Percentiles rank a stretch among this genome's conserved stretches.
phyloP scores from a whole-genome alignment of 306 rosid species.

The Quercus suber region DNA sequence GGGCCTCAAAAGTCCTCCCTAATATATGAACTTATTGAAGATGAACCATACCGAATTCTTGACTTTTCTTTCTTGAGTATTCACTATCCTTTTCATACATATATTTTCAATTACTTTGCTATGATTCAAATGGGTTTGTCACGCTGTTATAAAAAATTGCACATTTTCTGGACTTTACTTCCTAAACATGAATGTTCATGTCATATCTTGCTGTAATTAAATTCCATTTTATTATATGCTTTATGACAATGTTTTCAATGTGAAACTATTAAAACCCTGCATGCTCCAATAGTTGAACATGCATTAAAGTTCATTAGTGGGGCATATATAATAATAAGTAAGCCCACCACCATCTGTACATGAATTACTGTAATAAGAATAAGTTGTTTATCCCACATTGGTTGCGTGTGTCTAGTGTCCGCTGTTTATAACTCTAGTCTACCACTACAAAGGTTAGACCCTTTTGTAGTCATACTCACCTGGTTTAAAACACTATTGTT shows the following conservation, averaged over 20 bases:
- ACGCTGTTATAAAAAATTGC: not conserved
- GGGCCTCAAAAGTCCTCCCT: conserved; percentile 47
- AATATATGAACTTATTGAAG: conserved; percentile 29
- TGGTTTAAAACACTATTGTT: no score
- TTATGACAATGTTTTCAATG: not conserved
- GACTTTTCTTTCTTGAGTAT: conserved; percentile 32
- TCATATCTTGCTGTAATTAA: not conserved
- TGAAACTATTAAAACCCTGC: not conserved
- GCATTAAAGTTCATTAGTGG: not conserved
- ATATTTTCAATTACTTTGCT: not conserved
- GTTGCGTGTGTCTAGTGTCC: no score
- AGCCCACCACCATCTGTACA: no score
- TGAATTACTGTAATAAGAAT: not conserved
- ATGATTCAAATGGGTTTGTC: conserved; percentile 23
- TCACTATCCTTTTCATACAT: conserved; percentile 18
- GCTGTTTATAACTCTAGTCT: rapidly evolving
- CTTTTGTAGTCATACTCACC: no score
- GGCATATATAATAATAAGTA: not conserved
- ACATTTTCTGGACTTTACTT: not conserved
- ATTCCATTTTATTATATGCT: not conserved
- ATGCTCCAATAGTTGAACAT: not conserved
- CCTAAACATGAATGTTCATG: not conserved
- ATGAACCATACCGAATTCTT: conserved; percentile 37
- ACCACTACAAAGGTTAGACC: no score
- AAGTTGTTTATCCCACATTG: rapidly evolving